Evolutionary conservation across 1,139 yeast species (phyloP).

Genomic region (Fermentozyma sake): DNA sequence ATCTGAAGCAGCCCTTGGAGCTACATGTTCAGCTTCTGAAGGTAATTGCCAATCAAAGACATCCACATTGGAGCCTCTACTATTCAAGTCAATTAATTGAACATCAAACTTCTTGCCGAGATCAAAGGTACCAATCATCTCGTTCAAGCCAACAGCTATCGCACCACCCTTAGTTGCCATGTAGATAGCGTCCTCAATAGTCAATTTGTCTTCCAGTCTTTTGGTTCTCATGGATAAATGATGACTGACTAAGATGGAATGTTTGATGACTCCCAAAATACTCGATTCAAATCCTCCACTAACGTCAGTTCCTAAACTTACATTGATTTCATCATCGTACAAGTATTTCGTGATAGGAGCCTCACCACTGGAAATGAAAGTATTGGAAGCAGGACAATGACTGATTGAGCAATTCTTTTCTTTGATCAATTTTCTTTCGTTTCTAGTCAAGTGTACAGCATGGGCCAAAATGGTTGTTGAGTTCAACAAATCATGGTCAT

Average conservation of each 20-base stretch:
- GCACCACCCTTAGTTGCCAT: conserved; percentile 94
- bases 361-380: conserved; percentile 86
- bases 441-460: conserved; percentile 68
- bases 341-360: conserved; percentile 71
- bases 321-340: conserved; percentile 63
- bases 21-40: conserved; percentile 6
- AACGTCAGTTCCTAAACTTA: conserved; percentile 86
- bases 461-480: conserved; percentile 81
- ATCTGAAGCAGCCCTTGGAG: conserved; percentile 8
- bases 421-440: conserved; percentile 58
- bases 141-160: conserved; percentile 56
- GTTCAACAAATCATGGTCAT: conserved; percentile 54
- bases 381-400: conserved; percentile 92
- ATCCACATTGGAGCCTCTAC: conserved; percentile 57
- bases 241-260: conserved; percentile 78
- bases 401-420: conserved; percentile 65
- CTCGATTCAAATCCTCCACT: conserved; percentile 90
- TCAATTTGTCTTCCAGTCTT: conserved; percentile 43
- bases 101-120: conserved; percentile 81
- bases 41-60: conserved; percentile 66
- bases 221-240: conserved; percentile 65
- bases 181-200: conserved; percentile 68
- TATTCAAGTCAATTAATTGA: conserved; percentile 64
- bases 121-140: conserved; percentile 64
- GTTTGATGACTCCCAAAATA: conserved; percentile 69